Evolutionary conservation across 495 filamentous ascomycete species (phyloP).

Genomic region (Chaetomium fimeti): DNA sequence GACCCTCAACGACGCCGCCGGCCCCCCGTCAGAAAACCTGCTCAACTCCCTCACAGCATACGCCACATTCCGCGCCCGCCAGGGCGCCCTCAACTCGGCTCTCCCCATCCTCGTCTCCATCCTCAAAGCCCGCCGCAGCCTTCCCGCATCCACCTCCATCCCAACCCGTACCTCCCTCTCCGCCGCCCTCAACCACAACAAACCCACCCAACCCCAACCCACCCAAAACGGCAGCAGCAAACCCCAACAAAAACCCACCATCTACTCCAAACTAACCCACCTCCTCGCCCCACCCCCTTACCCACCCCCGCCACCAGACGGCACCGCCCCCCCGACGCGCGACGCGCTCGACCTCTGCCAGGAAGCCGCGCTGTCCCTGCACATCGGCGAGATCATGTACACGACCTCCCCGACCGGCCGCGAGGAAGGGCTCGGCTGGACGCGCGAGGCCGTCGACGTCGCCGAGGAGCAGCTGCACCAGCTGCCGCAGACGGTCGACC

Average conservation of each 20-base stretch:
- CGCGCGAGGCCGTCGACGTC: conserved; percentile 72
- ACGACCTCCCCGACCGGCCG: conserved; percentile 43
- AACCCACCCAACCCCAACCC: not conserved
- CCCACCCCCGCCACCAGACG: conserved; percentile 63
- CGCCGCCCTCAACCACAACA: conserved; percentile 6
- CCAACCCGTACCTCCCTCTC: conserved; percentile 6
- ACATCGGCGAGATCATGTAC: conserved; percentile 93
- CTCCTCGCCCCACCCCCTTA: conserved; percentile 56
- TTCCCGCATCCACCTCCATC: conserved; percentile 31
- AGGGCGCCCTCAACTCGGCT: conserved; percentile 59
- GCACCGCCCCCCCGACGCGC: conserved; percentile 61
- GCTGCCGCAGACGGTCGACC: conserved; percentile 7
- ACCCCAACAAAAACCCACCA: not conserved
- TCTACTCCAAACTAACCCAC: conserved; percentile 31
- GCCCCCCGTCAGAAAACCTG: conserved; percentile 65
- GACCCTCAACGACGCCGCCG: conserved; percentile 54
- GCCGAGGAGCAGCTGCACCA: conserved; percentile 51
- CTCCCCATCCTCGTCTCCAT: conserved; percentile 86
- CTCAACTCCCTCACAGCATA: conserved; percentile 71
- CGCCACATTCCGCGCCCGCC: conserved; percentile 70
- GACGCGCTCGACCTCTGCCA: conserved; percentile 66
- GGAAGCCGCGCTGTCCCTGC: conserved; percentile 79
- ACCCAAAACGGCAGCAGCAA: too few relatives aligned
- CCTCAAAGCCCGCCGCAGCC: conserved; percentile 63
- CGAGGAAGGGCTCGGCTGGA: conserved; percentile 77